Evolutionary conservation across 495 filamentous ascomycete species (phyloP).

Genomic region (Daldinia childiae): DNA sequence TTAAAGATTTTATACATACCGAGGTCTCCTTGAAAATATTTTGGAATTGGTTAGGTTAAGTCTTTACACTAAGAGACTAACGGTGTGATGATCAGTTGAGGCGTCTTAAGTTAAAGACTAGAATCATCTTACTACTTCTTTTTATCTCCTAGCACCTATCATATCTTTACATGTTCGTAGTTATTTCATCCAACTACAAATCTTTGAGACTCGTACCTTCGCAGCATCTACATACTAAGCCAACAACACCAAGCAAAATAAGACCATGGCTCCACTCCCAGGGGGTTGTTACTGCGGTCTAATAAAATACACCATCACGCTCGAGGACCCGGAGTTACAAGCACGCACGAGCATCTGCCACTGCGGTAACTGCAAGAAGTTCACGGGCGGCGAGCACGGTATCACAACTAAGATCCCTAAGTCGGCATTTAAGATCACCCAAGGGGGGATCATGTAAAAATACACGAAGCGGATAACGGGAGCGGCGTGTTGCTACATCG

Average conservation of each 20-base stretch:
- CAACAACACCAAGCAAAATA: background rate
- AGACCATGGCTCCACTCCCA: constrained; percentile 40
- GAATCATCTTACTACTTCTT: background rate
- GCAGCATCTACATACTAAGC: background rate
- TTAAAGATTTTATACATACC: background rate
- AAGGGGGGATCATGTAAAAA: constrained; percentile 5
- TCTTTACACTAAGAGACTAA: background rate
- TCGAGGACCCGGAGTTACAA: constrained; percentile 57
- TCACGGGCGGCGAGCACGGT: constrained; percentile 71
- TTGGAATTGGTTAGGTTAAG: background rate
- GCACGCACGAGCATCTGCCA: constrained; percentile 73
- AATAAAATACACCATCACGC: constrained; percentile 50
- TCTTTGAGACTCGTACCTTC: background rate
- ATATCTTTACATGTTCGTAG: background rate
- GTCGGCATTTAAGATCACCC: constrained; percentile 50
- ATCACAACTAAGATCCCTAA: constrained; percentile 70
- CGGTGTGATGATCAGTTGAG: constrained; percentile 30
- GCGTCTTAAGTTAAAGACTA: background rate
- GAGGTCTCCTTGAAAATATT: too few species aligned
- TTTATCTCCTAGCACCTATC: background rate
- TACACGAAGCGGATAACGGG: constrained; percentile 67
- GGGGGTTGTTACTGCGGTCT: constrained; percentile 56
- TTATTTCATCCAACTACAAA: background rate
- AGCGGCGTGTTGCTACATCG: constrained; percentile 63
- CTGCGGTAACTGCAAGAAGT: constrained; percentile 70